phyloP scores from a whole-genome alignment of 1,284 basidiomycete species.

The Athelia sp. region DNA sequence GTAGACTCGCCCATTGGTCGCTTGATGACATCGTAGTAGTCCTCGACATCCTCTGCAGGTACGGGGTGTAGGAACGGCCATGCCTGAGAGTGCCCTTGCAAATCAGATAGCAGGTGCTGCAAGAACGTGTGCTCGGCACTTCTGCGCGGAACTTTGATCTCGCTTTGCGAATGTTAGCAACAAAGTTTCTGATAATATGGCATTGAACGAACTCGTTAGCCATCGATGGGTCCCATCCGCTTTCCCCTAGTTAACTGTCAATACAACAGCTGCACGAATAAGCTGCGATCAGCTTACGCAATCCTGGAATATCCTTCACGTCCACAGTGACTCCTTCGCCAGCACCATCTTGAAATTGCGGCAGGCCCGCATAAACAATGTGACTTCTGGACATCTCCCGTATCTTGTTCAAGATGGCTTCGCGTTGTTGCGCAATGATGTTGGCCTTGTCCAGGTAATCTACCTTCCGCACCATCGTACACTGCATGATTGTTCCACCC shows the following conservation, averaged over 20 bases:
- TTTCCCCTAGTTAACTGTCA: constrained; percentile 56
- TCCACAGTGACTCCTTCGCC: constrained; percentile 47
- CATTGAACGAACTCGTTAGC: constrained; percentile 57
- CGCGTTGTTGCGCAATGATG: constrained; percentile 80
- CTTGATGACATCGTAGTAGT: constrained; percentile 91
- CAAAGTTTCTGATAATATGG: not conserved
- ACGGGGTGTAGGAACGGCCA: constrained; percentile 92
- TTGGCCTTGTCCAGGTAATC: constrained; percentile 85
- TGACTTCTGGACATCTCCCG: constrained; percentile 85
- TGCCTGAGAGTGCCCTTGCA: constrained; percentile 76
- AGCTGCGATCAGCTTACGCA: constrained; percentile 48
- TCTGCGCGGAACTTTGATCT: constrained; percentile 40
- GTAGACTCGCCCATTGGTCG: constrained; percentile 85
- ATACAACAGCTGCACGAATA: constrained; percentile 1
- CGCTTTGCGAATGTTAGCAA: constrained; percentile 17
- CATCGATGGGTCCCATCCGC: constrained; percentile 91
- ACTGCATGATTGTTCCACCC: constrained; percentile 99
- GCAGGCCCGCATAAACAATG: constrained; percentile 79
- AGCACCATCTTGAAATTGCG: constrained; percentile 66
- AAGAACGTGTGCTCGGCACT: constrained; percentile 63
- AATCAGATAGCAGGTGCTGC: constrained; percentile 80
- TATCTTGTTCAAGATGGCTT: constrained; percentile 88
- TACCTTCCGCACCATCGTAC: constrained; percentile 88
- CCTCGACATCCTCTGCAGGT: constrained; percentile 76
- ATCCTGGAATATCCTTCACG: constrained; percentile 78